phyloP scores from a whole-genome alignment of 495 filamentous ascomycete genomes.

The Penicillium angulare region DNA sequence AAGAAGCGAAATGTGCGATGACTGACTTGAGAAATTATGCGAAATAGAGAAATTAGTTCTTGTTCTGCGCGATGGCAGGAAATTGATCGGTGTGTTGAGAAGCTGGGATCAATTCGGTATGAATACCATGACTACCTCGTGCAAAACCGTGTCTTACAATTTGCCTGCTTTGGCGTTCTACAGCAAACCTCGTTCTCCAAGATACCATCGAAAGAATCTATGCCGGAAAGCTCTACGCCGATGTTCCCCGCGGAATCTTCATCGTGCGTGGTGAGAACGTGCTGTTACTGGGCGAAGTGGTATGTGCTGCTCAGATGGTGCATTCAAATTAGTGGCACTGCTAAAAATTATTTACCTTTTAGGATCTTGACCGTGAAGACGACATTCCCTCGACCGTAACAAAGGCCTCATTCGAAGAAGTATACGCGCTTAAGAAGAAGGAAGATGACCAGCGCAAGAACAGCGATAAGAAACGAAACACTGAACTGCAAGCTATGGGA shows the following conservation, averaged over 20 bases:
- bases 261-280: constrained; percentile 94
- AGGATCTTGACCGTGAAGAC: constrained; percentile 94
- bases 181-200: constrained; percentile 92
- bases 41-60: constrained; percentile 85
- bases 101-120: constrained; percentile 99
- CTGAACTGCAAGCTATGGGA: constrained; percentile 68
- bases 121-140: constrained; percentile 13
- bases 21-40: neutral
- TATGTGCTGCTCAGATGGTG: constrained; percentile 29
- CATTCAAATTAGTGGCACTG: neutral
- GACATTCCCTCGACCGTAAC: constrained; percentile 70
- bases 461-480: constrained; percentile 66
- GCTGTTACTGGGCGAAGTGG: constrained; percentile 85
- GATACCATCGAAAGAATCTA: constrained; percentile 87
- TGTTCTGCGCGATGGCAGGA: constrained; percentile 86
- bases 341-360: neutral
- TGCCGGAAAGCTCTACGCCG: constrained; percentile 70
- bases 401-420: constrained; percentile 63
- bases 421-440: constrained; percentile 69
- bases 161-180: constrained; percentile 3
- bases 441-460: constrained; percentile 64
- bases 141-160: constrained; percentile 5
- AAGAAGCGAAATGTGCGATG: neutral
- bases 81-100: constrained; percentile 85
- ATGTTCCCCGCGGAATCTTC: constrained; percentile 78